Percentiles rank a stretch among this genome's conserved stretches.
Conservation (phyloP, 2,329 filamentous ascomycete species). For the Xylaria sp. region DNA sequence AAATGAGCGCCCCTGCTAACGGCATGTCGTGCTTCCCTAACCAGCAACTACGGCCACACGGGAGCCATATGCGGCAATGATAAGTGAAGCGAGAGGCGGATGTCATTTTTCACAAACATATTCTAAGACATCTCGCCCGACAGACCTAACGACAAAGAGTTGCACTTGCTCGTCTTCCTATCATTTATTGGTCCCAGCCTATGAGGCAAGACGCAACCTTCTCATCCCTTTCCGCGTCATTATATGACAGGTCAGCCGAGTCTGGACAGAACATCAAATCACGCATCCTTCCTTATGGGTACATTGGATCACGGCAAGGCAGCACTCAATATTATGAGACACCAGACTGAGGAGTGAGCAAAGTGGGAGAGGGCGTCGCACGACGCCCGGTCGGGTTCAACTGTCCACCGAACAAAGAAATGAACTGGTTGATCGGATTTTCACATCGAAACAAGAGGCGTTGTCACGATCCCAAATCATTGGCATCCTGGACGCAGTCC, state of each 20-base stretch:
- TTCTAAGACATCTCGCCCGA: slow-evolving; percentile 13
- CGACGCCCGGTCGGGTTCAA: slow-evolving; percentile 8
- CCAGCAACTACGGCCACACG: background rate
- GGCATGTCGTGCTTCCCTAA: slow-evolving; percentile 10
- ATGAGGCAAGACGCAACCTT: slow-evolving; percentile 16
- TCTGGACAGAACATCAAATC: background rate
- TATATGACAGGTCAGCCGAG: slow-evolving; percentile 9
- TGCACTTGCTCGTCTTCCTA: slow-evolving; percentile 7
- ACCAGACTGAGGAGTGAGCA: background rate
- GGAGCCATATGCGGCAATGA: background rate
- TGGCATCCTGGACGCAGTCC: background rate
- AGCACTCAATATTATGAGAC: background rate
- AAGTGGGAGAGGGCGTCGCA: slow-evolving; percentile 9
- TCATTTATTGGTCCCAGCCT: slow-evolving; percentile 6
- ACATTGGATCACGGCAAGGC: background rate
- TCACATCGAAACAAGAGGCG: slow-evolving; percentile 8
- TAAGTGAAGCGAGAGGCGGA: background rate
- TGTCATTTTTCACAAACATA: background rate
- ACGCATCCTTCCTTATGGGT: background rate
- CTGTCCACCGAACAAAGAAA: background rate
- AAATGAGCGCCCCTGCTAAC: background rate
- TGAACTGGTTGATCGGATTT: background rate
- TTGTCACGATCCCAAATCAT: background rate
- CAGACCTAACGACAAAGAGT: background rate
- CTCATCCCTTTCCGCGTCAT: background rate